phyloP scores from a whole-genome alignment of 768 basidiomycete genomes.

The Daedalea quercina region DNA sequence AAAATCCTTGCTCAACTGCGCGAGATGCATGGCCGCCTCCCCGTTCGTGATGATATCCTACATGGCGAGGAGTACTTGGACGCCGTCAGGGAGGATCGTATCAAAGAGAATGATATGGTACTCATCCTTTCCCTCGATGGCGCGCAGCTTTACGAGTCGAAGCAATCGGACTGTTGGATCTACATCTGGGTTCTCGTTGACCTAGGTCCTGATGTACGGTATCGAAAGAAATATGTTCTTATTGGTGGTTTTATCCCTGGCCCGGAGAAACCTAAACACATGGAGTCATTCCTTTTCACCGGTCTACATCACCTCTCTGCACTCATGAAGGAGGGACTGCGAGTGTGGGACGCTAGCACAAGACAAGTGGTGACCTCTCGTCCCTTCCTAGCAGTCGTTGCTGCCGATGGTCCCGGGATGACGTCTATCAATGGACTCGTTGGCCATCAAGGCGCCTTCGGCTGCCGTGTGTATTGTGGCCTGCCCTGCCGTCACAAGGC shows the following conservation, averaged over 20 bases:
- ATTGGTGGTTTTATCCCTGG: slow-evolving; percentile 26
- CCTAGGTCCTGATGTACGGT: slow-evolving; percentile 18
- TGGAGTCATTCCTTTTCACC: slow-evolving; percentile 27
- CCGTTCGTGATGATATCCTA: slow-evolving; percentile 22
- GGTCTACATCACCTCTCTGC: slow-evolving; percentile 24
- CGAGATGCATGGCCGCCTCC: neutral
- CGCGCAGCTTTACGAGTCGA: slow-evolving; percentile 23
- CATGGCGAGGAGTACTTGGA: slow-evolving; percentile 23
- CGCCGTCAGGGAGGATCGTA: slow-evolving; percentile 9
- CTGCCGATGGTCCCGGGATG: slow-evolving; percentile 11
- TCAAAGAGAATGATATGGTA: slow-evolving; percentile 20
- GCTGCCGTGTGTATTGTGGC: slow-evolving; percentile 30
- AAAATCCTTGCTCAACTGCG: neutral
- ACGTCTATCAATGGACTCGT: slow-evolving; percentile 26
- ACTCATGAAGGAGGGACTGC: slow-evolving; percentile 20
- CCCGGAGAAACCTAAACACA: slow-evolving; percentile 23
- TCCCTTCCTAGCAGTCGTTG: slow-evolving; percentile 4
- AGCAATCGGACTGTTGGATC: slow-evolving; percentile 29
- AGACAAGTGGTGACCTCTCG: neutral
- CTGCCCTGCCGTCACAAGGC: slow-evolving; percentile 25
- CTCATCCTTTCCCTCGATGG: slow-evolving; percentile 22
- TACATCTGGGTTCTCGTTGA: slow-evolving; percentile 25
- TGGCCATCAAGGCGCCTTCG: slow-evolving; percentile 28
- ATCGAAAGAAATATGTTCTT: slow-evolving; percentile 24
- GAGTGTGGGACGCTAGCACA: slow-evolving; percentile 21